These are phyloP conservation scores for Zygosaccharomyces gambellarensis DNA, from an alignment of 805 yeast genomes.

Conservation along the genomic window DNA sequence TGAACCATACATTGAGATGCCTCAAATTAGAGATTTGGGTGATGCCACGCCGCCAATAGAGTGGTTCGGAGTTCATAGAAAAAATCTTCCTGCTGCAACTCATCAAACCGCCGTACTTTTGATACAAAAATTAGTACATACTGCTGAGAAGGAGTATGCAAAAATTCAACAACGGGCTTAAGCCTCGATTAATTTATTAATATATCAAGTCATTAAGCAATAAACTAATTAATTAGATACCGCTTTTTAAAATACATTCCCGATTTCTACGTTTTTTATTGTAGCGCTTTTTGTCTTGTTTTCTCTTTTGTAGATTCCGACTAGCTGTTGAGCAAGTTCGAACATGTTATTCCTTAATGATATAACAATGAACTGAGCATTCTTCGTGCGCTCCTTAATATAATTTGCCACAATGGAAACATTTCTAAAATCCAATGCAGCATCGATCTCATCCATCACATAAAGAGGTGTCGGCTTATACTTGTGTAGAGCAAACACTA, in stretches of 20 bases:
- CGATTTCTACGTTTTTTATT: slow-evolving; percentile 55
- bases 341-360: slow-evolving; percentile 97
- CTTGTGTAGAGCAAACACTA: slow-evolving; percentile 92
- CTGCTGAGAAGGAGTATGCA: slow-evolving; percentile 50
- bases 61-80: slow-evolving; percentile 93
- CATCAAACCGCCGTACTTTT: slow-evolving; percentile 74
- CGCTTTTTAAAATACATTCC: slow-evolving; percentile 16
- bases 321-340: slow-evolving; percentile 88
- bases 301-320: slow-evolving; percentile 90
- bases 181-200: background rate
- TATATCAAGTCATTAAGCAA: background rate
- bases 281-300: slow-evolving; percentile 88
- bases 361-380: slow-evolving; percentile 94
- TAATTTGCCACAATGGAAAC: slow-evolving; percentile 97
- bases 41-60: slow-evolving; percentile 97
- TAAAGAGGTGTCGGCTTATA: slow-evolving; percentile 96
- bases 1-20: slow-evolving; percentile 82
- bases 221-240: background rate
- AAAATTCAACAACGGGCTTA: slow-evolving; percentile 39
- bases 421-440: slow-evolving; percentile 94
- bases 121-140: slow-evolving; percentile 66
- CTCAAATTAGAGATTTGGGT: slow-evolving; percentile 85
- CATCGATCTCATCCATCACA: slow-evolving; percentile 99
- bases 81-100: slow-evolving; percentile 77
- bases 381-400: slow-evolving; percentile 89